Evolutionary conservation across 371 early-diverging fungal genomes (phyloP), one percentile per base, ranked within the genome.

Genomic region (Phascolomyces articulosus): DNA sequence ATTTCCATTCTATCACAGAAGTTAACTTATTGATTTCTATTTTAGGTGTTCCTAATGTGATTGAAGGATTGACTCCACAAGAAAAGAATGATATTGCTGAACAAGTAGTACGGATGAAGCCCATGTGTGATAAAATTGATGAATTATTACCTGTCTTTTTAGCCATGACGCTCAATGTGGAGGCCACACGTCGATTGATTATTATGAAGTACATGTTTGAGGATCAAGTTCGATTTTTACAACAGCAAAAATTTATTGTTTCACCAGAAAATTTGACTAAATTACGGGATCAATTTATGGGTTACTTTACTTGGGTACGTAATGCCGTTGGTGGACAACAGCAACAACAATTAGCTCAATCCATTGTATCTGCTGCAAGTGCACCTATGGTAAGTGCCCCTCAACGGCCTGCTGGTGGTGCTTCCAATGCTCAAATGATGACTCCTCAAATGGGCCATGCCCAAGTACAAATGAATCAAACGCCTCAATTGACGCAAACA

Each of bases 141-240:
- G 74, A 77, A 16, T 63, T 80, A 27, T 61, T 82, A 51, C 80
- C 83, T 0, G 58, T 80, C 0, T 80, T 82, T 66, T 70, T 78
- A 40, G 75, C 80, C 0, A 47, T 84, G 20, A 78, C 83, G 2
- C 55, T 48, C 40, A 80, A 74, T 51, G 55, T 64, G n/a, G 84
- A 82, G 41, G 83, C 85, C 4, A 79, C 84, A 7, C 51, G 72
- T 26, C 73, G 83, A 3, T 63, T 87, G 21, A 82, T 85, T 28
- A 60, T 84, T 60, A 83, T 87, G 85, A 87, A 87, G 64, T 79
- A 80, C 58, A 78, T 85, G 81, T 82, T 85, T 67, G 79, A 87
- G 62, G 86, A 85, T 58, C 87, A 87, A 58, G 63, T 83, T n/a
- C 76, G 76, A 0, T 58, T 73, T 13, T 57, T 85, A 13, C 69